These are phyloP conservation scores for Serendipita sp. DNA, from an alignment of 768 basidiomycete genomes.

Conservation along the genomic window DNA sequence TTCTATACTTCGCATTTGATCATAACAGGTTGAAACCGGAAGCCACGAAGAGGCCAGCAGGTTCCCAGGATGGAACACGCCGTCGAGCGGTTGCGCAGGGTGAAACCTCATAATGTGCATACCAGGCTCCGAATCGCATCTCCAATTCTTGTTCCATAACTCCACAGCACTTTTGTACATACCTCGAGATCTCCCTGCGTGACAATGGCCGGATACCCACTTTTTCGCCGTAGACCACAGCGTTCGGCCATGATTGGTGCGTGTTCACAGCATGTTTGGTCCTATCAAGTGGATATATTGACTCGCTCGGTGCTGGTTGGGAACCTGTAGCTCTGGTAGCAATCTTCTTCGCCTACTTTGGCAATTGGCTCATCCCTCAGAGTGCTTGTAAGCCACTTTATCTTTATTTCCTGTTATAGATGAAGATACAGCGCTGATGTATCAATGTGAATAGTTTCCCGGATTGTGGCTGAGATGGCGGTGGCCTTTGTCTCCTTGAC, in stretches of 20 bases:
- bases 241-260: neutral
- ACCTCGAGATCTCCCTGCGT: neutral
- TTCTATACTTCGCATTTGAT: too few species aligned
- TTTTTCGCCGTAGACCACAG: neutral
- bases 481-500: constrained; percentile 4
- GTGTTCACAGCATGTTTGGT: neutral
- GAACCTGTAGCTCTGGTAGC: neutral
- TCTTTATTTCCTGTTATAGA: neutral
- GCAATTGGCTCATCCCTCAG: neutral
- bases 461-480: constrained; percentile 1
- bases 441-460: neutral
- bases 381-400: neutral
- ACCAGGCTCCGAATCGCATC: neutral
- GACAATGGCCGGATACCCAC: neutral
- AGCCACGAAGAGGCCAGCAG: neutral
- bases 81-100: neutral
- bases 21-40: too few species aligned
- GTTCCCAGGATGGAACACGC: neutral
- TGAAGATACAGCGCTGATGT: neutral
- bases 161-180: neutral
- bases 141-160: neutral
- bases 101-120: neutral
- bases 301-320: neutral
- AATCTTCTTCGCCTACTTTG: constrained; percentile 2
- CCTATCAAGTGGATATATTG: neutral